Conservation (phyloP, 495 filamentous ascomycete species). For the Umbilicaria muhlenbergii region DNA sequence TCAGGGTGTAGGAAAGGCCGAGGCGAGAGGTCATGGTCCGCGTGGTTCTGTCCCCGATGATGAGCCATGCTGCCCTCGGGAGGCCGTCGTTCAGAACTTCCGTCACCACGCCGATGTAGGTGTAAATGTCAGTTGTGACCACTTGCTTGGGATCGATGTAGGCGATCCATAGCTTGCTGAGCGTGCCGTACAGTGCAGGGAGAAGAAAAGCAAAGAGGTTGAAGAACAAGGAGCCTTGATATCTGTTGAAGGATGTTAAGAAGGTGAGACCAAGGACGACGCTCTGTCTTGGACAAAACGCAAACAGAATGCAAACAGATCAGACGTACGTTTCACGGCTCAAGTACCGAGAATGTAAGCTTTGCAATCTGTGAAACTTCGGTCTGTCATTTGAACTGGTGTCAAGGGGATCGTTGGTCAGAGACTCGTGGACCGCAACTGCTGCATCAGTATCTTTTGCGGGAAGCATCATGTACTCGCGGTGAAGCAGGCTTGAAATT, state of each 20-base stretch:
- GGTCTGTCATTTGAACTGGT: neutral
- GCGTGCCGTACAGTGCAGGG: slow-evolving; percentile 52
- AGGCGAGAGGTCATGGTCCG: slow-evolving; percentile 36
- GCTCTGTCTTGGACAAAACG: too few species aligned
- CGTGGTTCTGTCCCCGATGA: slow-evolving; percentile 50
- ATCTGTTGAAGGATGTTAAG: slow-evolving; percentile 19
- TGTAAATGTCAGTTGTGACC: slow-evolving; percentile 52
- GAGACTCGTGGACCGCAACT: neutral
- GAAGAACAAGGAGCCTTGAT: slow-evolving; percentile 41
- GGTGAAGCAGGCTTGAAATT: too few species aligned
- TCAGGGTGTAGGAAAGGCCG: slow-evolving; percentile 45
- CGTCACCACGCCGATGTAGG: slow-evolving; percentile 45
- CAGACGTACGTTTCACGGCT: too few species aligned
- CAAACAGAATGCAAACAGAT: too few species aligned
- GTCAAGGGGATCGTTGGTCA: neutral
- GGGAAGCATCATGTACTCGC: slow-evolving; percentile 12
- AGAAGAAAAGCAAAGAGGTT: slow-evolving; percentile 49
- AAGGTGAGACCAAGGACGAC: neutral
- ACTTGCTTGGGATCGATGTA: slow-evolving; percentile 48
- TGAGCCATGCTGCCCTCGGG: slow-evolving; percentile 49
- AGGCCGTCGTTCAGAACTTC: slow-evolving; percentile 65
- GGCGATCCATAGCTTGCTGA: slow-evolving; percentile 62
- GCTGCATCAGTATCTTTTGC: slow-evolving; percentile 1
- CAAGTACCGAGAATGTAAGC: neutral
- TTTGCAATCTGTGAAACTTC: neutral